Evolutionary conservation across 768 basidiomycete genomes (phyloP).

Genomic region (Tricholoma sp.): DNA sequence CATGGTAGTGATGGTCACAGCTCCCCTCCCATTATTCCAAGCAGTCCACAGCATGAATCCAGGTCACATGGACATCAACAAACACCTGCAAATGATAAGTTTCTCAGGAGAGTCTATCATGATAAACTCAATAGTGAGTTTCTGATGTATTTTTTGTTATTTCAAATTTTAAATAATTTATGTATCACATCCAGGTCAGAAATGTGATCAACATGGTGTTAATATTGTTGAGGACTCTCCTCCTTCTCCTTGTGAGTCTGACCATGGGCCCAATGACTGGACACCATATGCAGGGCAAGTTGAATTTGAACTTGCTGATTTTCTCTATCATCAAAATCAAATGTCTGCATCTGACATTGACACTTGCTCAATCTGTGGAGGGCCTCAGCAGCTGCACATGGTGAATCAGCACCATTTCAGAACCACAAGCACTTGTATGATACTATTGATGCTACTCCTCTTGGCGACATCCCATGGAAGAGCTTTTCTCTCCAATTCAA

Average conservation of each 20-base stretch:
- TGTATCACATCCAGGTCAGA: background rate
- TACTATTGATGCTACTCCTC: conserved; percentile 20
- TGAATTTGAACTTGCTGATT: background rate
- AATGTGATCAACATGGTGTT: background rate
- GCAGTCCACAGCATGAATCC: background rate
- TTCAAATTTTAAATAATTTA: background rate
- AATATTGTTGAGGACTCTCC: background rate
- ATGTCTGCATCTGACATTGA: background rate
- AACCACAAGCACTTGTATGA: conserved; percentile 19
- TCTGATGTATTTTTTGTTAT: background rate
- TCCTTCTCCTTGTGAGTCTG: background rate
- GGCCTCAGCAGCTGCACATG: conserved; percentile 2
- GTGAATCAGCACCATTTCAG: conserved; percentile 16
- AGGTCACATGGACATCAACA: background rate
- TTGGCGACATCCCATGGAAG: conserved; percentile 14
- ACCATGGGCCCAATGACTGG: background rate
- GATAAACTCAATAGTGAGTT: background rate
- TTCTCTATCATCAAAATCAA: background rate
- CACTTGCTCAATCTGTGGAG: conserved; percentile 17
- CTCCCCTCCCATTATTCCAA: background rate
- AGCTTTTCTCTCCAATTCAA: conserved; percentile 13
- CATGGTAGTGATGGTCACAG: background rate
- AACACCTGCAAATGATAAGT: background rate
- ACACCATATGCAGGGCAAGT: background rate
- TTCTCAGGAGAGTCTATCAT: background rate